Evolutionary conservation across 2,329 filamentous ascomycete species (phyloP), one percentile per base, ranked within the genome.

Genomic region (Pyrenophora graminea): DNA sequence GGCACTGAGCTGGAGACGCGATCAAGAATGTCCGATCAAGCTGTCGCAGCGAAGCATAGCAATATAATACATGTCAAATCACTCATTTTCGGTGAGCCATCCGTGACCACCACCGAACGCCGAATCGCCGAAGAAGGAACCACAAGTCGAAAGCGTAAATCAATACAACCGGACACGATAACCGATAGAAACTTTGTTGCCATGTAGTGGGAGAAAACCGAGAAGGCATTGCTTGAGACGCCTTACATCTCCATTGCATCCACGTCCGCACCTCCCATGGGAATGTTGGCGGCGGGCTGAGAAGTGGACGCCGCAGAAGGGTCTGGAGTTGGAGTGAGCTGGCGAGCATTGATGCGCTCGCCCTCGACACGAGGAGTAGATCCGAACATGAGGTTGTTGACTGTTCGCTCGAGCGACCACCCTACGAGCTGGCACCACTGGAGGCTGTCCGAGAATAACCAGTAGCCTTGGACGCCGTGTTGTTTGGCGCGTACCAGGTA

Each of bases 401-500:
- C 65, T 21, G 69, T 68, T 21, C 66, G 66, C 45, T 73, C 64
- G 4, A 74, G 63, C 6, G 69, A 72, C 69, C 71, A 73, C 50
- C 71, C 72, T 17, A 80, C 73, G 21, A 79, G 72, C 42, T 77
- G 73, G 48, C 76, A 77, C 68, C 77, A 77, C 41, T 76, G 76
- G 10, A 80, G 73, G 57, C 76, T 78, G 46, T 79, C 72, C 31
- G 75, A 73, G 66, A 79, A 79, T 42, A 80, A 72, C 70, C 77
- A 78, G 62, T 75, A 80, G 49, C 75, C 73, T 53, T 74, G 71
- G 19, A 72, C 76, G 55, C 74, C 74, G 39, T 72, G 71, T 59
- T 78, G 76, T 58, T 73, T 72, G 8, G 76, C 76, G 52, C 71
- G 71, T 19, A 79, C 78, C 19, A 80, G 72, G 59, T 80, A 80